A percentile compares a stretch with the other conserved stretches of the same genome.
Evolutionary conservation across 2,329 filamentous ascomycete species (phyloP).

Genomic region (Phoma sp.): DNA sequence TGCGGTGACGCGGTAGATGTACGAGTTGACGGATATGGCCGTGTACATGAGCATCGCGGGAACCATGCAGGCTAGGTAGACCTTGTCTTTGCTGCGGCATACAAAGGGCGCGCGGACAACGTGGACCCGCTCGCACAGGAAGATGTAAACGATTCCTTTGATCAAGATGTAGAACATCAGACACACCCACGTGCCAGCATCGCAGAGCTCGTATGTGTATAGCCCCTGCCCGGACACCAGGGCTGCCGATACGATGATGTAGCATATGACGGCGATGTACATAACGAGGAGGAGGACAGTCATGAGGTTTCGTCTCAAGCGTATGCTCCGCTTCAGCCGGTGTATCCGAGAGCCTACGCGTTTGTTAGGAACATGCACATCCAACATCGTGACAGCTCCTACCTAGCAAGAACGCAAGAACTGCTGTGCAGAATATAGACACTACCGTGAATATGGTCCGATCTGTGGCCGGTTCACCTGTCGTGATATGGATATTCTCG

Average conservation of each 20-base stretch:
- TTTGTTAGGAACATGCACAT: not conserved
- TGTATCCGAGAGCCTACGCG: conserved; percentile 16
- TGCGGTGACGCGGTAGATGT: conserved; percentile 37
- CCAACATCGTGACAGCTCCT: not conserved
- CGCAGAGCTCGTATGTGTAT: conserved; percentile 32
- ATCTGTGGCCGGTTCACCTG: conserved; percentile 19
- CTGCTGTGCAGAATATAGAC: conserved; percentile 18
- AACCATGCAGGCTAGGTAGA: conserved; percentile 41
- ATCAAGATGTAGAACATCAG: conserved; percentile 45
- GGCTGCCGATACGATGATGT: conserved; percentile 28
- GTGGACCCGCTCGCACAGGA: conserved; percentile 50
- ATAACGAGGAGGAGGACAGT: conserved; percentile 23
- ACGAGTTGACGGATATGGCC: conserved; percentile 32
- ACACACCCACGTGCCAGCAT: conserved; percentile 45
- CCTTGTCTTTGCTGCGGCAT: conserved; percentile 38
- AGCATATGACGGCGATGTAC: conserved; percentile 26
- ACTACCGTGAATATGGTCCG: conserved; percentile 21
- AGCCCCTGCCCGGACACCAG: conserved; percentile 40
- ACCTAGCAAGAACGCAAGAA: conserved; percentile 26
- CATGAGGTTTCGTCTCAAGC: conserved; percentile 24
- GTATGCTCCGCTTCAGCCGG: conserved; percentile 15
- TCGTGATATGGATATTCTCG: conserved; percentile 10
- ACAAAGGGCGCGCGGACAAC: conserved; percentile 42
- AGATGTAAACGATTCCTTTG: conserved; percentile 46
- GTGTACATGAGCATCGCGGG: conserved; percentile 30